Evolutionary conservation across 2,329 filamentous ascomycete species (phyloP), one percentile per base, ranked within the genome.

Genomic region (Fusarium subglutinans): DNA sequence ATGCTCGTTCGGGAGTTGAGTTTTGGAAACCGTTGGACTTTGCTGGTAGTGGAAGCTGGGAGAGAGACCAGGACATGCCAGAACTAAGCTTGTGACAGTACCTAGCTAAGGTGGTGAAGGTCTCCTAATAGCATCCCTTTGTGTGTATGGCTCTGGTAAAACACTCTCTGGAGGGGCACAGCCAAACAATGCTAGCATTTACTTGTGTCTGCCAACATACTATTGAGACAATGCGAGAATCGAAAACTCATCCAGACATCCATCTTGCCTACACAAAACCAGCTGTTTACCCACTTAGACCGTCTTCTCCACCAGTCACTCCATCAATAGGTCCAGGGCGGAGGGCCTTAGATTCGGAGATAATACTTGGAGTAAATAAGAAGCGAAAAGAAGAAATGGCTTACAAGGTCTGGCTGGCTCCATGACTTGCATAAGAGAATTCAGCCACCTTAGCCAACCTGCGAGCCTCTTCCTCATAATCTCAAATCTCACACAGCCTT

Each of bases 401-500:
- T 55, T 55, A 41, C 45, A 51, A 53, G 48, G 58, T 48, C 37
- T 48, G 55, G 30, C 59, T 57, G 40, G 53, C 51, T 55, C 54
- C 66, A 74, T 77, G 64, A 76, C 73, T 68, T 77, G 72, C 75
- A 76, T 73, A 40, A 62, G 41, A 59, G 50, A 55, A 55, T 45
- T 63, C 68, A 74, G 57, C 61, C 68, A 75, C 26, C 30, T 41
- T 63, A 66, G 62, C 41, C 37, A 24, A 51, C 30, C 48, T 51
- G 30, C n/a, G n/a, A 73, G 70, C 59, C 45, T 48, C 67, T 69
- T 60, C 62, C 63, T 55, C 24, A n/a, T 43, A 30, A 55, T 55
- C 35, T 66, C 55, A 56, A 54, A 54, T 53, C 62, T 66, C 51
- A 54, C 66, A 64, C 61, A 57, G 56, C 59, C 61, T 64, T 62